phyloP scores from a whole-genome alignment of 2,329 filamentous ascomycete genomes.

The Fusarium fracticaudum region DNA sequence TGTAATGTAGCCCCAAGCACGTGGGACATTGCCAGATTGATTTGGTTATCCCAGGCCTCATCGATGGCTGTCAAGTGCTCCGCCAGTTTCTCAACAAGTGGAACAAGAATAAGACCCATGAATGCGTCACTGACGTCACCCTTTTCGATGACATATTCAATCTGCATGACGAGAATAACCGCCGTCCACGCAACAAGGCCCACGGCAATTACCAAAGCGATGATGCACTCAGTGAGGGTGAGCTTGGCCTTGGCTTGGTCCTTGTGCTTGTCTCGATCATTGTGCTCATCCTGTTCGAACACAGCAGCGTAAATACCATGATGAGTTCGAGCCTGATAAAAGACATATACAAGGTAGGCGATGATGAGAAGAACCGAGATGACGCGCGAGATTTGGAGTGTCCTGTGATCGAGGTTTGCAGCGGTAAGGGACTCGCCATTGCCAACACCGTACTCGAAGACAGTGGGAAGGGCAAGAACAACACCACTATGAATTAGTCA shows the following conservation, averaged over 20 bases:
- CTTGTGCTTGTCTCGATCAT: constrained; percentile 70
- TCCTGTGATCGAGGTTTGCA: constrained; percentile 59
- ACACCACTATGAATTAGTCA: constrained; percentile 46
- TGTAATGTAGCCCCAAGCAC: constrained; percentile 89
- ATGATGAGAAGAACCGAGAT: constrained; percentile 76
- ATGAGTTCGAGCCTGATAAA: constrained; percentile 80
- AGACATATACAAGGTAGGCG: constrained; percentile 73
- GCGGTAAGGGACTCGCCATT: constrained; percentile 32
- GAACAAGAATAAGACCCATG: constrained; percentile 78
- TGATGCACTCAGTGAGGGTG: constrained; percentile 76
- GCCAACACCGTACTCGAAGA: constrained; percentile 63
- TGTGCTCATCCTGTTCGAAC: constrained; percentile 75
- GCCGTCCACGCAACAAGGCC: constrained; percentile 78
- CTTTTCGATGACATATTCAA: constrained; percentile 64
- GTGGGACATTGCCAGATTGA: constrained; percentile 87
- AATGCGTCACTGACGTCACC: constrained; percentile 61
- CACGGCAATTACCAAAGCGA: constrained; percentile 72
- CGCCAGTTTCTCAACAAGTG: constrained; percentile 85
- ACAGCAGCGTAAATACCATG: constrained; percentile 80
- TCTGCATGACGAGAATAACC: constrained; percentile 77
- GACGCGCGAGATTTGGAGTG: constrained; percentile 74
- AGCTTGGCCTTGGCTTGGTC: constrained; percentile 73
- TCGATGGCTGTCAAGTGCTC: constrained; percentile 87
- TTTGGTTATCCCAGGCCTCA: constrained; percentile 84
- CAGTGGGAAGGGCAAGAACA: constrained; percentile 56